phyloP scores from a whole-genome alignment of 75 land plant species.

The Cryptomeria japonica region DNA sequence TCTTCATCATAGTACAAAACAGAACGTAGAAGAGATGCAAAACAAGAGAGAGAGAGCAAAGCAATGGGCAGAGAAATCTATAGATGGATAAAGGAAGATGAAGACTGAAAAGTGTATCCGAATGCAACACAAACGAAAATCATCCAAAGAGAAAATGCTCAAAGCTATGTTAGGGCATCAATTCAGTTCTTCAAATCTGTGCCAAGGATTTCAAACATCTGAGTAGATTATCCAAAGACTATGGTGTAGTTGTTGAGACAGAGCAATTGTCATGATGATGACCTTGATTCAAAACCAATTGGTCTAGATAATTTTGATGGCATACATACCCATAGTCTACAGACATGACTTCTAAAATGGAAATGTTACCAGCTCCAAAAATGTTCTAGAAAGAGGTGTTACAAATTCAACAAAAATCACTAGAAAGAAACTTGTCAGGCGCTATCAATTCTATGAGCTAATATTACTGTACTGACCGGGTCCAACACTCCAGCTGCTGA shows the following conservation, averaged over 20 bases:
- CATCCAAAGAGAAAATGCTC: background rate
- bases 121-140: background rate
- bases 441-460: background rate
- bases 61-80: background rate
- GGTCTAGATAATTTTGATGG: background rate
- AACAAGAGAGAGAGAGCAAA: background rate
- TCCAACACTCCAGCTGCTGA: conserved; percentile 57
- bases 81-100: background rate
- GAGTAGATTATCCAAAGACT: background rate
- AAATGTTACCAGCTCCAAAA: background rate
- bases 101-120: background rate
- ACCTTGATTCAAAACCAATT: background rate
- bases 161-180: background rate
- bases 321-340: background rate
- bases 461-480: conserved; percentile 36
- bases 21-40: background rate
- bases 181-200: background rate
- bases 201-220: background rate
- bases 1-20: background rate
- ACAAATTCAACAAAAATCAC: background rate
- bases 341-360: background rate
- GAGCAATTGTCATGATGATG: background rate
- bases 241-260: background rate
- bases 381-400: background rate
- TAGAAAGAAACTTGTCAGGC: background rate